Evolutionary conservation across 345 rosid genomes (phyloP).

Genomic region (sweet orange (Citrus sinensis)): DNA sequence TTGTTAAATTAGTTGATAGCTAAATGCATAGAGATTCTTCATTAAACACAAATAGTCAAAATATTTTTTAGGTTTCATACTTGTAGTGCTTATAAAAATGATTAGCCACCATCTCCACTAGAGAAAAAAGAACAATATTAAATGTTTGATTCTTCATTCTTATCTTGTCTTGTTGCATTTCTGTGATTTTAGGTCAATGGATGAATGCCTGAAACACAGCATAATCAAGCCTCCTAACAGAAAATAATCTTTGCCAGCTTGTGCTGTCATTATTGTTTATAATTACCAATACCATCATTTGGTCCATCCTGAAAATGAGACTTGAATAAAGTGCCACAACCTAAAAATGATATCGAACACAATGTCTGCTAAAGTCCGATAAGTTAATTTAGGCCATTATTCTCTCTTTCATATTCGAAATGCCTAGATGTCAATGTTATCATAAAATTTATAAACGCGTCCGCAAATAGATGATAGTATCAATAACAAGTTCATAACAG

Average conservation of each 20-base stretch:
- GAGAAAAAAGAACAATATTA: neutral
- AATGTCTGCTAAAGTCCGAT: neutral
- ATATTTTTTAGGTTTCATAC: too few relatives aligned
- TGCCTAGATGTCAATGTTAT: too few relatives aligned
- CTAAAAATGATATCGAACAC: too few relatives aligned
- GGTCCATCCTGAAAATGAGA: neutral
- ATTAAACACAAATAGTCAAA: neutral
- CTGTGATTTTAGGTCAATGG: neutral
- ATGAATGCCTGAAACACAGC: neutral
- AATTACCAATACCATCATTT: neutral
- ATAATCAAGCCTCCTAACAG: neutral
- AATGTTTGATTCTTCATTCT: neutral
- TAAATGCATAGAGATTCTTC: slow-evolving; percentile 17
- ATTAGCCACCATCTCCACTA: slow-evolving; percentile 12
- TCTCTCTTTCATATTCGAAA: too few relatives aligned
- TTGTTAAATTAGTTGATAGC: neutral
- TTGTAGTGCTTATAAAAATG: slow-evolving; percentile 5
- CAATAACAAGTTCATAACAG: too few relatives aligned
- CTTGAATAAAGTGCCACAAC: neutral
- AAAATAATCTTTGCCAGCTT: slow-evolving; percentile 6
- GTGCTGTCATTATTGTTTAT: slow-evolving; percentile 8
- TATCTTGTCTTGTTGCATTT: neutral
- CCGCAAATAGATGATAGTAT: too few relatives aligned
- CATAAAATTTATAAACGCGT: too few relatives aligned
- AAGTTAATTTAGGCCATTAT: neutral